phyloP scores from a whole-genome alignment of 129 eudicot species.

The Artemisia argyi region DNA sequence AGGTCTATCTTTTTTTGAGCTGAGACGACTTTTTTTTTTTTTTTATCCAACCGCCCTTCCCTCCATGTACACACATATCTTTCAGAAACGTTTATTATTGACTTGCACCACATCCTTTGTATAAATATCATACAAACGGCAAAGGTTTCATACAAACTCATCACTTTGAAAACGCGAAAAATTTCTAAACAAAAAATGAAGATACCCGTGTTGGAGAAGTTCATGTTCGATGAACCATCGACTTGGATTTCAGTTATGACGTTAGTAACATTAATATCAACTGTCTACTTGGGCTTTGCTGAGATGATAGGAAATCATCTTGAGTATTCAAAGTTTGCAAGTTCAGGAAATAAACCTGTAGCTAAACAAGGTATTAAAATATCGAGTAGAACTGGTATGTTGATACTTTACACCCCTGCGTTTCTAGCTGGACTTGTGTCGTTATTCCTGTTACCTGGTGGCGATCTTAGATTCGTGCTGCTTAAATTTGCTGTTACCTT shows the following conservation, averaged over 20 bases:
- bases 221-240: constrained; percentile 34
- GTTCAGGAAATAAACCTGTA: constrained; percentile 6
- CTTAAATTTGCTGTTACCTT: constrained; percentile 44
- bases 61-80: too few species aligned
- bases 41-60: too few species aligned
- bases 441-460: constrained; percentile 25
- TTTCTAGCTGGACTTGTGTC: constrained; percentile 31
- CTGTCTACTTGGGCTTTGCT: constrained; percentile 16
- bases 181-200: constrained; percentile 11
- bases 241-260: constrained; percentile 27
- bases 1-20: too few species aligned
- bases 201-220: constrained; percentile 19
- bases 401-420: constrained; percentile 43
- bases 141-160: too few species aligned
- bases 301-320: constrained; percentile 35
- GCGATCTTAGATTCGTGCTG: constrained; percentile 41
- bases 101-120: too few species aligned
- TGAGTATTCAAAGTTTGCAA: constrained; percentile 32
- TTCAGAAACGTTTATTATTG: too few species aligned
- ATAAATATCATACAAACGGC: too few species aligned
- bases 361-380: constrained; percentile 11
- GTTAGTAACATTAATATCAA: constrained; percentile 15
- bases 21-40: too few species aligned
- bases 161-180: too few species aligned
- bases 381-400: constrained; percentile 38